Conservation (phyloP, 2,329 filamentous ascomycete species). For the Colletotrichum plurivorum region DNA sequence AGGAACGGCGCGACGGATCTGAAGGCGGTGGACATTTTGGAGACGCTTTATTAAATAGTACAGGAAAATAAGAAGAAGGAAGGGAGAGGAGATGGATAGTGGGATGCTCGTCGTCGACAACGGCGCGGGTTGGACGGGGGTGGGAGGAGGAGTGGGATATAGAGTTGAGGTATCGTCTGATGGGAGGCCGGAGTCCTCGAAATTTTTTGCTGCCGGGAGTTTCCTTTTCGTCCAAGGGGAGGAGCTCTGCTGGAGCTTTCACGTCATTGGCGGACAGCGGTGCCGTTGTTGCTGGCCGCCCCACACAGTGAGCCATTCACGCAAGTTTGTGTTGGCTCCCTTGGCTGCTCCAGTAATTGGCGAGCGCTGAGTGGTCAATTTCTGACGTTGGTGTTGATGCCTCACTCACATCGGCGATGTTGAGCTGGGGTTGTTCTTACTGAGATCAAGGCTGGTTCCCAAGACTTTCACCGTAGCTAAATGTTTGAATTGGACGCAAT, state of each 20-base stretch:
- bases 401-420: too few species aligned
- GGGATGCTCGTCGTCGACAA: conserved; percentile 38
- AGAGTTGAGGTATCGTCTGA: conserved; percentile 33
- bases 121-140: conserved; percentile 29
- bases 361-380: conserved; percentile 20
- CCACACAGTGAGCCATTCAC: conserved; percentile 28
- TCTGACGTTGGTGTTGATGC: background rate
- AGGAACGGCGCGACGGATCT: conserved; percentile 84
- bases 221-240: conserved; percentile 34
- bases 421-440: too few species aligned
- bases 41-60: conserved; percentile 44
- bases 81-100: conserved; percentile 34
- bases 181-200: conserved; percentile 25
- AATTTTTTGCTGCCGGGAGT: conserved; percentile 40
- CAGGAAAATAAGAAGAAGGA: conserved; percentile 42
- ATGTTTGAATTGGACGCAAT: background rate
- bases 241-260: conserved; percentile 33
- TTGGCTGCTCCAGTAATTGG: conserved; percentile 21
- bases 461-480: background rate
- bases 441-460: too few species aligned
- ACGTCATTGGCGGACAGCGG: conserved; percentile 33
- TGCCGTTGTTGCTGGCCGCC: conserved; percentile 19
- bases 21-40: conserved; percentile 84
- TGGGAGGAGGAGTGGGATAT: conserved; percentile 19
- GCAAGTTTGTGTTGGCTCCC: conserved; percentile 26